These are phyloP conservation scores for Leucosporidium creatinivorum DNA, from an alignment of 768 basidiomycete genomes.

Conservation along the genomic window DNA sequence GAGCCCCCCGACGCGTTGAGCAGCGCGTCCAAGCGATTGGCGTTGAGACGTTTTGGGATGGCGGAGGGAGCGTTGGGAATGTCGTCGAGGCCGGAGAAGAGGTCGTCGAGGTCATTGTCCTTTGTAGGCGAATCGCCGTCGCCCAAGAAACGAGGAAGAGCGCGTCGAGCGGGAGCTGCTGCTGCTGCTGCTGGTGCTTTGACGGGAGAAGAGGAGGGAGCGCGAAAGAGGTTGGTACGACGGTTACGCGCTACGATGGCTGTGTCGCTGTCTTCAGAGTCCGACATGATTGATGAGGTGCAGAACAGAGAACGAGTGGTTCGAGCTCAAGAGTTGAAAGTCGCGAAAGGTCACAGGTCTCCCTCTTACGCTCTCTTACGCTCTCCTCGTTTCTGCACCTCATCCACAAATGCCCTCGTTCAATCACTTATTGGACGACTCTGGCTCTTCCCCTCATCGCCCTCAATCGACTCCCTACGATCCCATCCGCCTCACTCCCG, in stretches of 20 bases:
- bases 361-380: too few species aligned
- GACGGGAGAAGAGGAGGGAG: too few species aligned
- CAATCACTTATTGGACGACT: too few species aligned
- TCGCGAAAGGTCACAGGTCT: too few species aligned
- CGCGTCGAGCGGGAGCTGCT: neutral
- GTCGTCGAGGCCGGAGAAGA: conserved; percentile 51
- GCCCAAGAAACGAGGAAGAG: conserved; percentile 26
- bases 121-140: conserved; percentile 15
- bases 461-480: conserved; percentile 3
- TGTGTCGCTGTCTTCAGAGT: too few species aligned
- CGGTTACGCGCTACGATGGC: too few species aligned
- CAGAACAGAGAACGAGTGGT: too few species aligned
- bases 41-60: neutral
- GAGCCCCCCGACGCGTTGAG: conserved; percentile 15
- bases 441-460: neutral
- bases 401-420: too few species aligned
- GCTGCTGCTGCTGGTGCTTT: neutral
- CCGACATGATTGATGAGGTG: too few species aligned
- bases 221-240: too few species aligned
- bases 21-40: conserved; percentile 16
- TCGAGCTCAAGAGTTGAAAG: too few species aligned
- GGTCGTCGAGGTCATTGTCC: conserved; percentile 42
- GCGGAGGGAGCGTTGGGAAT: conserved; percentile 9
- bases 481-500: conserved; percentile 12
- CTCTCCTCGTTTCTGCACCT: too few species aligned